phyloP scores from a whole-genome alignment of 305 asterid genomes.

The Lippia alba region DNA sequence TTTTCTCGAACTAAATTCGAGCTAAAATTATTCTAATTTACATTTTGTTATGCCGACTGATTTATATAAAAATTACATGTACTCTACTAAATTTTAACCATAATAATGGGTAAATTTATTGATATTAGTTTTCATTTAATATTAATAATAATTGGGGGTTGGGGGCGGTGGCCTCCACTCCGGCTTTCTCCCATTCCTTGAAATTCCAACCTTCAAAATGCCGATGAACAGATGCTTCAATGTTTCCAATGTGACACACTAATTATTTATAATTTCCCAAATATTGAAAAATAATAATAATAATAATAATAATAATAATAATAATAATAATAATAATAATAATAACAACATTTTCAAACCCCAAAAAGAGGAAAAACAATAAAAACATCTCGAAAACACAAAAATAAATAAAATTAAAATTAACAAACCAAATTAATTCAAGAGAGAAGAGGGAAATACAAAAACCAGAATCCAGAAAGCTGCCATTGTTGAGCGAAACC shows the following conservation, averaged over 20 bases:
- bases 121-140: no score
- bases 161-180: neutral
- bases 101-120: no score
- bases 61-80: no score
- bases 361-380: neutral
- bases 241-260: conserved; percentile 45
- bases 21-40: no score
- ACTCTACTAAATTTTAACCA: no score
- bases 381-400: conserved; percentile 24
- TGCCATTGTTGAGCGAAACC: neutral
- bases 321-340: no score
- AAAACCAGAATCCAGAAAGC: conserved; percentile 18
- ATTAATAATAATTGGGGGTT: no score
- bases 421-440: neutral
- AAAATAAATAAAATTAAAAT: conserved; percentile 16
- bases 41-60: no score
- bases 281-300: no score
- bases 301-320: no score
- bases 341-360: neutral
- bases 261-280: neutral
- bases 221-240: conserved; percentile 43
- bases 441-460: conserved; percentile 1
- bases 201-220: conserved; percentile 42
- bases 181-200: conserved; percentile 29
- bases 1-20: no score